A percentile compares a stretch with the other conserved stretches of the same genome.
Evolutionary conservation across 495 filamentous ascomycete genomes (phyloP).

Genomic region (Clohesyomyces aquaticus): DNA sequence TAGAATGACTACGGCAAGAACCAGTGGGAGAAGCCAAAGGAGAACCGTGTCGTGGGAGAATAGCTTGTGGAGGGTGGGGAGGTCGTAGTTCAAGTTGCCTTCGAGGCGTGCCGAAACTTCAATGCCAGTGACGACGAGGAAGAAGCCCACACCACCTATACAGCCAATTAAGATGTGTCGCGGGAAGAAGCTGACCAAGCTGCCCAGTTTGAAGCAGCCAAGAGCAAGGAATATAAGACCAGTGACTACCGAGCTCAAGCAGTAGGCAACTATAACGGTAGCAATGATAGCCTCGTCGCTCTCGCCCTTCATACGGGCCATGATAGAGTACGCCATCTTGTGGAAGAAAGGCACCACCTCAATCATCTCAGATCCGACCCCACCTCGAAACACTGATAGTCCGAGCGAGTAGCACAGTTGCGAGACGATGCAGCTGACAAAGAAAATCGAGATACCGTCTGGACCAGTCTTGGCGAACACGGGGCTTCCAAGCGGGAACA

Average conservation of each 20-base stretch:
- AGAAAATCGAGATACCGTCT: constrained; percentile 97
- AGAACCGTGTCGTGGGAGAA: constrained; percentile 69
- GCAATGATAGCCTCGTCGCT: constrained; percentile 84
- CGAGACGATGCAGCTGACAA: constrained; percentile 93
- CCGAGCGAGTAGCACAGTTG: constrained; percentile 87
- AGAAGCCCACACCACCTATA: constrained; percentile 97
- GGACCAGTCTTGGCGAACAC: constrained; percentile 82
- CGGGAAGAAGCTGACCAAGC: constrained; percentile 94
- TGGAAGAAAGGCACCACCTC: constrained; percentile 98
- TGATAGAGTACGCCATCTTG: constrained; percentile 91
- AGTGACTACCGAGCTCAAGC: constrained; percentile 87
- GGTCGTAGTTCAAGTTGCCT: constrained; percentile 77
- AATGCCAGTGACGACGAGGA: constrained; percentile 85
- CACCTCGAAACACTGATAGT: constrained; percentile 87
- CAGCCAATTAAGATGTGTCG: constrained; percentile 95
- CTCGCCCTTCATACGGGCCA: constrained; percentile 73
- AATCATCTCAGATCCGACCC: constrained; percentile 97
- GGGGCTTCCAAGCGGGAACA: constrained; percentile 86
- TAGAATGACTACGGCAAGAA: constrained; percentile 75
- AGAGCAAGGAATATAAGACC: constrained; percentile 89
- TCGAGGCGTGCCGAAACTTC: constrained; percentile 92
- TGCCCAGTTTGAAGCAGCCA: constrained; percentile 81
- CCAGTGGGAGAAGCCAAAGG: constrained; percentile 82
- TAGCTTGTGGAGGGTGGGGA: constrained; percentile 73
- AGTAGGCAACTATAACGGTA: constrained; percentile 88